phyloP scores from a whole-genome alignment of 371 early-diverging fungal species.

The Fennellomyces sp. region DNA sequence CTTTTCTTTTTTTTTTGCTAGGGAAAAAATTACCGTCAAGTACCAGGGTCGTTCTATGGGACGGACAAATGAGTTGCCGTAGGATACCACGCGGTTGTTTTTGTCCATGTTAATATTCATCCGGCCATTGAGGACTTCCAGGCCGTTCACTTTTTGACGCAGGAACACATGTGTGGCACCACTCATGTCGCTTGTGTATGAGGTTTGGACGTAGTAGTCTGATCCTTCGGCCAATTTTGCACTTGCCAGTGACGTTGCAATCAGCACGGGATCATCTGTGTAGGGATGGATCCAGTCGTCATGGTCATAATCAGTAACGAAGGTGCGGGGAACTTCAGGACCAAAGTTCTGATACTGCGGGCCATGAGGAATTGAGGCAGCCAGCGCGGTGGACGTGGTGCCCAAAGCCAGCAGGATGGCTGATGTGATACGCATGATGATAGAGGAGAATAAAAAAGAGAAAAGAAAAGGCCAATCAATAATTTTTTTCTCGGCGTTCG shows the following conservation, averaged over 20 bases:
- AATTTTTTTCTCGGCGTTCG: not conserved
- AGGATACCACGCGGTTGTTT: constrained; percentile 71
- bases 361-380: not conserved
- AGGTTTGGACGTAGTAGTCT: constrained; percentile 43
- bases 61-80: constrained; percentile 72
- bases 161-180: constrained; percentile 85
- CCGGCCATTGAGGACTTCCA: constrained; percentile 81
- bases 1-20: not conserved
- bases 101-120: constrained; percentile 82
- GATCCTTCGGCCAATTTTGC: not conserved
- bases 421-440: not conserved
- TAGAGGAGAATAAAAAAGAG: not conserved
- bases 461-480: not conserved
- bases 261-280: not conserved
- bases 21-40: not conserved
- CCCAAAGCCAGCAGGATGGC: not conserved
- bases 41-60: constrained; percentile 13
- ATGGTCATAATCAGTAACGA: not conserved
- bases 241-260: not conserved
- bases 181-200: constrained; percentile 72
- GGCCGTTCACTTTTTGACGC: constrained; percentile 73
- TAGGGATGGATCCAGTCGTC: not conserved
- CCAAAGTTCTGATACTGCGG: constrained; percentile 1
- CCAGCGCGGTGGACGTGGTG: not conserved
- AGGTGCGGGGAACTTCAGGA: not conserved